Conservation (phyloP, 352 stramenopile species). For the Globisporangium cylindrosporum region DNA sequence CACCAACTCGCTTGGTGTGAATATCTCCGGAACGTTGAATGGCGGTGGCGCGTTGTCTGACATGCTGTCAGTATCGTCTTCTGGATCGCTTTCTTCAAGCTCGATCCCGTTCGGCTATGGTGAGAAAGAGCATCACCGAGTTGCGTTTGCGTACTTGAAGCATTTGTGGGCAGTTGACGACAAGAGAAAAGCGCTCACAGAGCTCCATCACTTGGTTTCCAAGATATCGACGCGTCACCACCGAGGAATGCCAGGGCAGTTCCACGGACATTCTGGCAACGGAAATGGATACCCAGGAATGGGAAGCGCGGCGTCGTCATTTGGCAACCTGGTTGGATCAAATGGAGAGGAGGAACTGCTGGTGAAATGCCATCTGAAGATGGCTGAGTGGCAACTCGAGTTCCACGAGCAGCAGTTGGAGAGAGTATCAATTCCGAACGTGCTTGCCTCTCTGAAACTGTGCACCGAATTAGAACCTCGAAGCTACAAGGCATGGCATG, state of each 20-base stretch:
- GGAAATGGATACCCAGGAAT: conserved; percentile 5
- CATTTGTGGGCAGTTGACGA: conserved; percentile 92
- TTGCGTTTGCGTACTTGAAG: conserved; percentile 94
- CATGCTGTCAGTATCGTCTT: conserved; percentile 48
- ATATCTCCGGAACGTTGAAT: conserved; percentile 26
- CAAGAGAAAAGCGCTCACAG: conserved; percentile 83
- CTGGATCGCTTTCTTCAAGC: conserved; percentile 52
- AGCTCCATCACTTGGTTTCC: conserved; percentile 81
- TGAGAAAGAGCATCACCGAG: conserved; percentile 90
- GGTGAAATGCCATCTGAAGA: conserved; percentile 83
- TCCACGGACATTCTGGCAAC: conserved; percentile 10
- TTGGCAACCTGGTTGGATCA: conserved; percentile 7
- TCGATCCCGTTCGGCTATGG: conserved; percentile 54
- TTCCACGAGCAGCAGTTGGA: conserved; percentile 82
- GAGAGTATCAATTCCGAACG: conserved; percentile 63
- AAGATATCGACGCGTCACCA: conserved; percentile 63
- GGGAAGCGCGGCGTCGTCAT: conserved; percentile 17
- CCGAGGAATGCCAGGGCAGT: conserved; percentile 24
- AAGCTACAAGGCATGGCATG: conserved; percentile 93
- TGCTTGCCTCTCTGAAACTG: conserved; percentile 61
- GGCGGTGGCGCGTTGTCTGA: conserved; percentile 27
- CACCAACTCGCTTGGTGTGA: conserved; percentile 68
- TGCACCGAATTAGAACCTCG: conserved; percentile 70
- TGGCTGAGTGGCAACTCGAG: conserved; percentile 83
- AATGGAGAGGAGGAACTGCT: conserved; percentile 64